Evolutionary conservation across 83 land plant species (phyloP).

Genomic region (Larix sibirica): DNA sequence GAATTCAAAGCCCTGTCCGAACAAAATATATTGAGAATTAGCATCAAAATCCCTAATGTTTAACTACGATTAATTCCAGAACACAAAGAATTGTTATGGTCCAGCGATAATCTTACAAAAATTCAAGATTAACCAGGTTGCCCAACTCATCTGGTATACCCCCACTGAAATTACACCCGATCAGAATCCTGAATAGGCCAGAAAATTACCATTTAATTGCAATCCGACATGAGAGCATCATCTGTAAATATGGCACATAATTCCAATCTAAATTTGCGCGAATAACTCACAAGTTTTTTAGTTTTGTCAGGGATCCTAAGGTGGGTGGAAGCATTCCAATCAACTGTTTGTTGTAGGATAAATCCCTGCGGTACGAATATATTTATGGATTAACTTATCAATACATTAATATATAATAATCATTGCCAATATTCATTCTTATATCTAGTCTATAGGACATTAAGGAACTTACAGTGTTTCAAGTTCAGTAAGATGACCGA

Average conservation of each 20-base stretch:
- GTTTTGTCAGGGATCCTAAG: constrained; percentile 34
- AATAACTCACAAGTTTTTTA: constrained; percentile 28
- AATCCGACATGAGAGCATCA: neutral
- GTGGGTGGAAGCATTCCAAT: constrained; percentile 33
- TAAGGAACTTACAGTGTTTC: neutral
- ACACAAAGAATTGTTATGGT: neutral
- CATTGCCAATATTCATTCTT: neutral
- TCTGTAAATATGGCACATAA: neutral
- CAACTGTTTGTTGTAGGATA: constrained; percentile 34
- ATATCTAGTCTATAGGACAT: neutral
- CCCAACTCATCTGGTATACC: constrained; percentile 29
- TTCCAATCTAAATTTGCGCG: too few species aligned
- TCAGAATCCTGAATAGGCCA: constrained; percentile 23
- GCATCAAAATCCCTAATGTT: too few species aligned
- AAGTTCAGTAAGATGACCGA: neutral
- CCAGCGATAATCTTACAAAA: constrained; percentile 18
- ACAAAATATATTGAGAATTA: too few species aligned
- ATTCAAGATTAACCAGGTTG: constrained; percentile 14
- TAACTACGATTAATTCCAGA: too few species aligned
- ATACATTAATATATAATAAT: neutral
- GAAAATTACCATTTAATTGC: neutral
- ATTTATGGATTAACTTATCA: too few species aligned
- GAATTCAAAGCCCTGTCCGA: constrained; percentile 48
- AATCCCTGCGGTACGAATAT: constrained; percentile 21
- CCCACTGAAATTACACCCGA: constrained; percentile 39